A percentile compares a stretch with the other conserved stretches of the same genome.
Conservation (phyloP, 1,284 basidiomycete genomes). For the Erythrobasidium hasegawianum region DNA sequence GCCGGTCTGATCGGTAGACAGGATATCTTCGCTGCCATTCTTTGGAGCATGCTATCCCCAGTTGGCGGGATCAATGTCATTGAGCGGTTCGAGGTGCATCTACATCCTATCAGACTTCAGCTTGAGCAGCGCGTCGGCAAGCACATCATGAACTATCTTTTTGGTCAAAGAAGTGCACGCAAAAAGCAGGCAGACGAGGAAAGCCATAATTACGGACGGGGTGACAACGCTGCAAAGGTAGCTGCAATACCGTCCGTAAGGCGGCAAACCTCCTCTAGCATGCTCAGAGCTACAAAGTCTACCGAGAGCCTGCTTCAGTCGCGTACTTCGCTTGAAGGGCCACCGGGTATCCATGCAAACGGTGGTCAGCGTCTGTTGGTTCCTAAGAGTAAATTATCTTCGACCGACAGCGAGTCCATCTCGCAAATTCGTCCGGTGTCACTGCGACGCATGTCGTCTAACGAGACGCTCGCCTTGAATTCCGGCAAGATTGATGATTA, state of each 20-base stretch:
- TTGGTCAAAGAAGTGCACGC: conserved; percentile 44
- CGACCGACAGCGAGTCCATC: conserved; percentile 24
- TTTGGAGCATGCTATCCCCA: conserved; percentile 77
- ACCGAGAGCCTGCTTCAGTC: not conserved
- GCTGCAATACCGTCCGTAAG: not conserved
- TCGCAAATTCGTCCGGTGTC: conserved; percentile 18
- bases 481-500: conserved; percentile 37
- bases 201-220: not conserved
- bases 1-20: conserved; percentile 36
- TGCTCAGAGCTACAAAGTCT: not conserved
- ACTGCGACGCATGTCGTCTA: not conserved
- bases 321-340: conserved; percentile 1
- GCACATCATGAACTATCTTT: conserved; percentile 85
- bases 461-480: not conserved
- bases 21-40: conserved; percentile 51
- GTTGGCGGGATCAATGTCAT: conserved; percentile 93
- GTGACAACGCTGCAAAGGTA: not conserved
- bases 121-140: conserved; percentile 77
- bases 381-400: conserved; percentile 8
- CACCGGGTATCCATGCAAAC: not conserved
- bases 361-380: conserved; percentile 3
- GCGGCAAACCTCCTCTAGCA: not conserved
- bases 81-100: conserved; percentile 71
- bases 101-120: conserved; percentile 84
- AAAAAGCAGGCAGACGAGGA: conserved; percentile 5